Percentiles rank a stretch among this genome's conserved stretches.
These are phyloP conservation scores for Letharia columbiana DNA, from an alignment of 495 filamentous ascomycete species.

Conservation along the genomic window DNA sequence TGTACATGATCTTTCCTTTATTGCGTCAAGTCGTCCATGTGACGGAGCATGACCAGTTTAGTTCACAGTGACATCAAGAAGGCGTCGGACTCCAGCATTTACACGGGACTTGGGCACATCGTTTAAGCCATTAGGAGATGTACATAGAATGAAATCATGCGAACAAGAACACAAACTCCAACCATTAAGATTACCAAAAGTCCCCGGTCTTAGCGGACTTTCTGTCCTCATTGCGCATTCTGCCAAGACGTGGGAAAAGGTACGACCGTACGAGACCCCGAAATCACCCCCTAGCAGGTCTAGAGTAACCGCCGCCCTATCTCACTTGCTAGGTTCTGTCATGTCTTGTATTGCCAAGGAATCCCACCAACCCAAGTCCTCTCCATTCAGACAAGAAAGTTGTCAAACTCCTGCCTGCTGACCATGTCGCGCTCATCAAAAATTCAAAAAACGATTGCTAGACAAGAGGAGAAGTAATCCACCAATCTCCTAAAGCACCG, in stretches of 20 bases:
- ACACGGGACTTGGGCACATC: not conserved
- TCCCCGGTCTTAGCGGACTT: not conserved
- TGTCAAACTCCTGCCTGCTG: not conserved
- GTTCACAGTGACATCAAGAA: slow-evolving; percentile 4
- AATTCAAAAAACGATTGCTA: slow-evolving; percentile 65
- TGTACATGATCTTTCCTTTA: not conserved
- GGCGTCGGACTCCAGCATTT: slow-evolving; percentile 1
- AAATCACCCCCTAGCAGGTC: too few relatives aligned
- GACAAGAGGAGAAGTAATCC: slow-evolving; percentile 45
- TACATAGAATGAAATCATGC: slow-evolving; percentile 8
- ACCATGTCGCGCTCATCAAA: slow-evolving; percentile 36
- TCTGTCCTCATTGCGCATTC: not conserved
- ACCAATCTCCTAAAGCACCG: not conserved
- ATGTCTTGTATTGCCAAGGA: too few relatives aligned
- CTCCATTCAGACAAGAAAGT: too few relatives aligned
- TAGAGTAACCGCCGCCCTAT: too few relatives aligned
- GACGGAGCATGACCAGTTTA: slow-evolving; percentile 2
- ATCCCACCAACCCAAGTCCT: too few relatives aligned
- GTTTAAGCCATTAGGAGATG: not conserved
- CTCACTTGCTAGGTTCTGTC: too few relatives aligned
- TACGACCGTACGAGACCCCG: too few relatives aligned
- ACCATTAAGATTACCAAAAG: too few relatives aligned
- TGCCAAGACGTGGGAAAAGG: not conserved
- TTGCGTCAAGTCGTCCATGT: not conserved
- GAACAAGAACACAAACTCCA: not conserved